A percentile compares a stretch with the other conserved stretches of the same genome.
Conservation (phyloP, 495 filamentous ascomycete species). For the Tuber borchii region DNA sequence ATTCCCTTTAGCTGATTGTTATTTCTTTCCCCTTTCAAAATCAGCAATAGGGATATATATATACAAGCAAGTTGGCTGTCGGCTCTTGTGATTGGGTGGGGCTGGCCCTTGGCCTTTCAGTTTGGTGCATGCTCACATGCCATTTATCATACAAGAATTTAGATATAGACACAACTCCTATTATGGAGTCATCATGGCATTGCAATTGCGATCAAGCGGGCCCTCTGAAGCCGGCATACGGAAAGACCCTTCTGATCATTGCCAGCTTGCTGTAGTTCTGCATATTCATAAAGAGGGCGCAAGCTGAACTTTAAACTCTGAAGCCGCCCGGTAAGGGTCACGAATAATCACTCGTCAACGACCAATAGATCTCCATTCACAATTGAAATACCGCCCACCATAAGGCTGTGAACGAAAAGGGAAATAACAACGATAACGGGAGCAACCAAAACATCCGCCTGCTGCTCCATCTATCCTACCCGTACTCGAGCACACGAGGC, state of each 20-base stretch:
- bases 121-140: background rate
- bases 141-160: background rate
- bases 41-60: background rate
- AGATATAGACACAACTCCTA: background rate
- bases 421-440: background rate
- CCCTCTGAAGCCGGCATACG: background rate
- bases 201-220: background rate
- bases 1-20: background rate
- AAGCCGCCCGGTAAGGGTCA: background rate
- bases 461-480: background rate
- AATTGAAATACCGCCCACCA: background rate
- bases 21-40: background rate
- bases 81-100: background rate
- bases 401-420: background rate
- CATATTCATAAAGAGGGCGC: background rate
- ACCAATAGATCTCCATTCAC: background rate
- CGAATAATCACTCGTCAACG: background rate
- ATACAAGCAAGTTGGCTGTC: background rate
- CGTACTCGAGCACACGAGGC: background rate
- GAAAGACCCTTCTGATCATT: background rate
- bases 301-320: background rate
- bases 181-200: background rate
- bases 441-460: background rate
- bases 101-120: background rate
- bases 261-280: background rate